These are phyloP conservation scores for Alternaria incomplexa DNA, from an alignment of 2,329 filamentous ascomycete species.

Conservation along the genomic window DNA sequence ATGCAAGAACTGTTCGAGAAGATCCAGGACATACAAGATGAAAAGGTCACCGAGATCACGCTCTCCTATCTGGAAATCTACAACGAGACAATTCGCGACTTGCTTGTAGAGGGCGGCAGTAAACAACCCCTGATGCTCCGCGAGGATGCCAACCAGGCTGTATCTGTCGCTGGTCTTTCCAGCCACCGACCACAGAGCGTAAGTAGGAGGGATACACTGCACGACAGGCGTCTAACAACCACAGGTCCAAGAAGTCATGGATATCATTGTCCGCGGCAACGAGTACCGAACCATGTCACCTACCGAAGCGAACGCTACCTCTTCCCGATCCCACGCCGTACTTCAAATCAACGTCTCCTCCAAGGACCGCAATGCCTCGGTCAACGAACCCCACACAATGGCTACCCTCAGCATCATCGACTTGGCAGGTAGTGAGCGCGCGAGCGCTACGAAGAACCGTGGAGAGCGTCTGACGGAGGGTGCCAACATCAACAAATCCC, in stretches of 20 bases:
- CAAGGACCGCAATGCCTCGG: constrained; percentile 88
- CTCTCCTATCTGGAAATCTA: constrained; percentile 98
- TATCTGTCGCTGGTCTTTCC: constrained; percentile 87
- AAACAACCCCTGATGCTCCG: constrained; percentile 88
- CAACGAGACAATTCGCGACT: constrained; percentile 96
- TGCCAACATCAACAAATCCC: constrained; percentile 98
- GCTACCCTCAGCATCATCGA: constrained; percentile 98
- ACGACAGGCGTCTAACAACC: constrained; percentile 25
- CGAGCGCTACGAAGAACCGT: constrained; percentile 94
- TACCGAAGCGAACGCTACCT: constrained; percentile 96
- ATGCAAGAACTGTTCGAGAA: constrained; percentile 99
- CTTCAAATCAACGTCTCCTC: constrained; percentile 96
- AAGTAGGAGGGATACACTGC: constrained; percentile 10
- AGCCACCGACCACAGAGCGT: constrained; percentile 92
- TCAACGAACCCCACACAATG: constrained; percentile 97
- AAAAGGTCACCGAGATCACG: constrained; percentile 88
- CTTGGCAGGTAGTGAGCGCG: constrained; percentile 91
- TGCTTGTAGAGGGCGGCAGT: constrained; percentile 83
- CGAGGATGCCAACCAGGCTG: constrained; percentile 91
- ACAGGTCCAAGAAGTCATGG: constrained; percentile 85
- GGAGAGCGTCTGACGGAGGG: constrained; percentile 91
- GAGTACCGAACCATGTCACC: constrained; percentile 94
- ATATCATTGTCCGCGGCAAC: constrained; percentile 96
- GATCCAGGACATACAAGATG: constrained; percentile 82
- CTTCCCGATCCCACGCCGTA: constrained; percentile 94